Conservation (phyloP, 805 yeast species). For the Spathaspora girioi region DNA sequence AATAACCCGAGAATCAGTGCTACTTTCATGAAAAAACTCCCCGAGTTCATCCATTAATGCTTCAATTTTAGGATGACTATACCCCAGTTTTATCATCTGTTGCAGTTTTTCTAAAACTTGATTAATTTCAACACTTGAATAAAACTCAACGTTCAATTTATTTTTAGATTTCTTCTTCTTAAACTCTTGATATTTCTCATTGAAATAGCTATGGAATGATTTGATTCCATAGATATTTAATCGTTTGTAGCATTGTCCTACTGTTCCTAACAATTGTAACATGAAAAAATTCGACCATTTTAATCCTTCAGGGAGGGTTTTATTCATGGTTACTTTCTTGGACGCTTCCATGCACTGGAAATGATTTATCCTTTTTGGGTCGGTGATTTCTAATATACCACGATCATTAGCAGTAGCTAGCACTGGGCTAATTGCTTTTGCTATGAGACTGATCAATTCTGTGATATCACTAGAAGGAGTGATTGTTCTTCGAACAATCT, state of each 20-base stretch:
- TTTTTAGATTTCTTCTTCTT: slow-evolving; percentile 57
- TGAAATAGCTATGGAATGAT: slow-evolving; percentile 68
- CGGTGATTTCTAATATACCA: slow-evolving; percentile 59
- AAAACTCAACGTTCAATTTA: slow-evolving; percentile 59
- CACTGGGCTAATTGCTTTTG: slow-evolving; percentile 65
- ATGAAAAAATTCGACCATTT: slow-evolving; percentile 71
- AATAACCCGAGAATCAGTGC: slow-evolving; percentile 67
- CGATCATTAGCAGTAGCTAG: slow-evolving; percentile 60
- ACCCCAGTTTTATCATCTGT: not conserved
- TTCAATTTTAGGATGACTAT: slow-evolving; percentile 66
- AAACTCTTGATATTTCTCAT: slow-evolving; percentile 55
- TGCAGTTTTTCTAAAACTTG: slow-evolving; percentile 18
- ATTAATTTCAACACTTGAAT: slow-evolving; percentile 47
- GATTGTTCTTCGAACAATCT: slow-evolving; percentile 57
- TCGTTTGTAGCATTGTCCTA: slow-evolving; percentile 68
- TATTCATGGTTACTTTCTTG: slow-evolving; percentile 52
- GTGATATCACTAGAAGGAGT: slow-evolving; percentile 50
- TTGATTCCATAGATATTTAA: slow-evolving; percentile 78
- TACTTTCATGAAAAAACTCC: slow-evolving; percentile 46
- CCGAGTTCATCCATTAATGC: slow-evolving; percentile 53
- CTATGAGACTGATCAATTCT: slow-evolving; percentile 50
- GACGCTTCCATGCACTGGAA: slow-evolving; percentile 70
- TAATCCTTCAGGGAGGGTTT: slow-evolving; percentile 57
- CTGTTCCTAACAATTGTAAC: slow-evolving; percentile 59
- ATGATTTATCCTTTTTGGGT: slow-evolving; percentile 65